These are phyloP conservation scores for Fusarium sp. DNA, from an alignment of 2,329 filamentous ascomycete species.

Conservation along the genomic window DNA sequence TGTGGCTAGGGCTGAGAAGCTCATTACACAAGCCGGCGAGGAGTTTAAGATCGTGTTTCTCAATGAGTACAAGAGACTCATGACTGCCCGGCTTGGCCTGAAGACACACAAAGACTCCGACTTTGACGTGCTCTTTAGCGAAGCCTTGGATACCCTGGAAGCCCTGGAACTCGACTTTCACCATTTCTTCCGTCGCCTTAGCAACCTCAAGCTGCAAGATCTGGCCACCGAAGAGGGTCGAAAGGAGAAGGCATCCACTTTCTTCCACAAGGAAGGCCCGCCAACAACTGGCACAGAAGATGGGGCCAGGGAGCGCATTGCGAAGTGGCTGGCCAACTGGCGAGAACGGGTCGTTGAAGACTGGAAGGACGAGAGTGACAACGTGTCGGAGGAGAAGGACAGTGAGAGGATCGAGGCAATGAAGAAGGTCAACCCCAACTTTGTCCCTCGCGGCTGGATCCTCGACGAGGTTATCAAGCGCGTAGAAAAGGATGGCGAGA, in stretches of 20 bases:
- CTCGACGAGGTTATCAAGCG: conserved; percentile 90
- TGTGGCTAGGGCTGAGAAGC: conserved; percentile 78
- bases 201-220: conserved; percentile 66
- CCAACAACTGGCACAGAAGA: conserved; percentile 66
- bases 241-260: conserved; percentile 68
- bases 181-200: conserved; percentile 86
- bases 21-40: conserved; percentile 81
- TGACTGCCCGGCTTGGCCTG: conserved; percentile 81
- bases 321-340: conserved; percentile 84
- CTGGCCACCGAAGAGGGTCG: conserved; percentile 70
- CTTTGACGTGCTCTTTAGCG: conserved; percentile 82
- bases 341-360: conserved; percentile 74
- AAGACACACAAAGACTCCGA: conserved; percentile 73
- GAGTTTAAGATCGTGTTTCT: conserved; percentile 91
- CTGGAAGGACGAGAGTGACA: conserved; percentile 65
- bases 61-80: conserved; percentile 85
- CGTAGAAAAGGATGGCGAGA: conserved; percentile 83
- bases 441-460: conserved; percentile 89
- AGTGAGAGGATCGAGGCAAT: conserved; percentile 72
- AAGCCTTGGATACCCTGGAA: conserved; percentile 81
- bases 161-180: conserved; percentile 88
- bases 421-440: conserved; percentile 91
- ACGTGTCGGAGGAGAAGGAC: conserved; percentile 56
- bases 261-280: conserved; percentile 81
- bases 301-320: conserved; percentile 71